phyloP scores from a whole-genome alignment of 148 eudicot species.

The Bassia scoparia region DNA sequence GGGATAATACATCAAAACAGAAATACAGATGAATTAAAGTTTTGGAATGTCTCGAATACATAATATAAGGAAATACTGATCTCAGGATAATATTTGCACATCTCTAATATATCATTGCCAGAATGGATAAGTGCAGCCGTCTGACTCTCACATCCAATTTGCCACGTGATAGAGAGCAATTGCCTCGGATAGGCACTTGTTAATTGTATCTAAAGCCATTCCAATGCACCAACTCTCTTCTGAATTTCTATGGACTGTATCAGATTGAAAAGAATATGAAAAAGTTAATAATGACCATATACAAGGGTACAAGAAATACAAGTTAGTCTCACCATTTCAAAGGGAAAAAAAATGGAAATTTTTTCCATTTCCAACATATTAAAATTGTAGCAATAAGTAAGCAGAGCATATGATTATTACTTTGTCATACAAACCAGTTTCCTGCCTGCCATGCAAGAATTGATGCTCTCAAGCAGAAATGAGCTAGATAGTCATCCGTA shows the following conservation, averaged over 20 bases:
- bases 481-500: too few species aligned
- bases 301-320: constrained; percentile 6
- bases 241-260: constrained; percentile 83
- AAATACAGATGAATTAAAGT: background rate
- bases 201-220: constrained; percentile 76
- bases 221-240: constrained; percentile 90
- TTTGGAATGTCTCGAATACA: too few species aligned
- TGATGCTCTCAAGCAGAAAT: constrained; percentile 54
- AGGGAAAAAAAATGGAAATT: background rate
- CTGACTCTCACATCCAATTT: constrained; percentile 77
- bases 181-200: constrained; percentile 91
- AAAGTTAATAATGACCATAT: background rate
- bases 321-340: background rate
- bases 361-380: background rate
- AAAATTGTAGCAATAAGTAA: constrained; percentile 4
- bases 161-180: constrained; percentile 89
- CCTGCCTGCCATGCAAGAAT: constrained; percentile 69
- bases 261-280: background rate
- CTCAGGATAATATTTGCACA: constrained; percentile 69
- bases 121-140: constrained; percentile 79
- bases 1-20: background rate
- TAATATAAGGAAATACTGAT: constrained; percentile 45
- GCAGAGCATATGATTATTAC: constrained; percentile 35
- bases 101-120: constrained; percentile 79
- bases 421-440: constrained; percentile 80